Evolutionary conservation across 768 basidiomycete genomes (phyloP).

Genomic region (Auricularia heimuer): DNA sequence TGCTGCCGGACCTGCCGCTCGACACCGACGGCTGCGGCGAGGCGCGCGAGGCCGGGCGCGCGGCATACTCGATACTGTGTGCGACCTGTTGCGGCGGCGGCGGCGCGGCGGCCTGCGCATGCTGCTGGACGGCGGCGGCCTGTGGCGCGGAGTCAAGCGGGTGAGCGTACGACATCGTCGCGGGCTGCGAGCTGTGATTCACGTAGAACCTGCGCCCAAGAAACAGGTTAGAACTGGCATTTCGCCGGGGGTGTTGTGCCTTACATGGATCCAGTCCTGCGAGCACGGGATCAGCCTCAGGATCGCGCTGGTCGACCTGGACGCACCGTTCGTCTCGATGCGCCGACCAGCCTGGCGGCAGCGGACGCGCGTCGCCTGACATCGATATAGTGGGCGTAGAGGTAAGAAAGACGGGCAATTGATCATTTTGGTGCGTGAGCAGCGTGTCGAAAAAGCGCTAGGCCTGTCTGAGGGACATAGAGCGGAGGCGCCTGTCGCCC

Average conservation of each 20-base stretch:
- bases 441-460: neutral
- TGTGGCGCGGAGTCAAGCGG: neutral
- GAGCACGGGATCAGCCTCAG: neutral
- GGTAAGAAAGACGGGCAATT: neutral
- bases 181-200: neutral
- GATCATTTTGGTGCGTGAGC: neutral
- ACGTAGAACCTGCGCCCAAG: neutral
- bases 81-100: neutral
- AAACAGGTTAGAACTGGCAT: neutral
- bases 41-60: neutral
- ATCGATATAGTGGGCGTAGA: neutral
- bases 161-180: neutral
- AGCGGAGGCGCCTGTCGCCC: neutral
- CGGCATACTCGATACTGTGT: neutral
- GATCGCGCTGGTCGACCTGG: neutral
- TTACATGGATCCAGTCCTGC: neutral
- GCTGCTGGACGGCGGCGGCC: neutral
- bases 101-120: neutral
- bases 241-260: neutral
- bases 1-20: neutral
- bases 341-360: neutral
- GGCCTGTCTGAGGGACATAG: neutral
- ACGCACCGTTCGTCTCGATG: neutral
- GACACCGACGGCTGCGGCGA: neutral
- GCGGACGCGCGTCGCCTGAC: neutral